Conservation (phyloP, 176 grass and related monocot species). For the Eleusine indica region DNA sequence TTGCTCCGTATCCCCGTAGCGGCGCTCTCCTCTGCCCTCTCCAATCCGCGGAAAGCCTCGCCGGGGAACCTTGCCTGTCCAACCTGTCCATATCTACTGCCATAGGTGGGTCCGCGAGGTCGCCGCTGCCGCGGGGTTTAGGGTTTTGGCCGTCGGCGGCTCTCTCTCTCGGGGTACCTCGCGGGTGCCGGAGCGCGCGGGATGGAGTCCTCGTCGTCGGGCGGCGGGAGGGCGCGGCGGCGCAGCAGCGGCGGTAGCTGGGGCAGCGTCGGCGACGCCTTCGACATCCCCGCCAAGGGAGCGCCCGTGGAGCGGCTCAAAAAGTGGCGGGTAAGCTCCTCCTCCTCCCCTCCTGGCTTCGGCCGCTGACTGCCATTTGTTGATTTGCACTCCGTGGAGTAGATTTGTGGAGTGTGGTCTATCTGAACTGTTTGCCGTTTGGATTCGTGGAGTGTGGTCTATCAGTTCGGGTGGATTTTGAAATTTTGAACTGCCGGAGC, state of each 20-base stretch:
- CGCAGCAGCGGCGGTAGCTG: constrained; percentile 8
- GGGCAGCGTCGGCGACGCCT: constrained; percentile 30
- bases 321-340: constrained; percentile 63
- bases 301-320: constrained; percentile 64
- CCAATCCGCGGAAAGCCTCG: not conserved
- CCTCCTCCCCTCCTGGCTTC: not conserved
- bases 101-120: not conserved
- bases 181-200: constrained; percentile 6
- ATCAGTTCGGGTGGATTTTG: not conserved
- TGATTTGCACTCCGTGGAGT: not conserved
- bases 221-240: constrained; percentile 27
- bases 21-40: not conserved
- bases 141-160: constrained; percentile 30
- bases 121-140: not conserved
- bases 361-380: not conserved
- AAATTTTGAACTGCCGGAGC: not conserved
- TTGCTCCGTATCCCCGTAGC: not conserved
- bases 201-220: constrained; percentile 41
- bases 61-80: not conserved
- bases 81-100: not conserved
- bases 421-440: not conserved
- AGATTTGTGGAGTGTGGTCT: not conserved
- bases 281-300: constrained; percentile 70
- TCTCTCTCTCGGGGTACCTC: constrained; percentile 16
- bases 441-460: not conserved